Conservation (phyloP, 1,139 yeast species). For the Suhomyces bokatorum region DNA sequence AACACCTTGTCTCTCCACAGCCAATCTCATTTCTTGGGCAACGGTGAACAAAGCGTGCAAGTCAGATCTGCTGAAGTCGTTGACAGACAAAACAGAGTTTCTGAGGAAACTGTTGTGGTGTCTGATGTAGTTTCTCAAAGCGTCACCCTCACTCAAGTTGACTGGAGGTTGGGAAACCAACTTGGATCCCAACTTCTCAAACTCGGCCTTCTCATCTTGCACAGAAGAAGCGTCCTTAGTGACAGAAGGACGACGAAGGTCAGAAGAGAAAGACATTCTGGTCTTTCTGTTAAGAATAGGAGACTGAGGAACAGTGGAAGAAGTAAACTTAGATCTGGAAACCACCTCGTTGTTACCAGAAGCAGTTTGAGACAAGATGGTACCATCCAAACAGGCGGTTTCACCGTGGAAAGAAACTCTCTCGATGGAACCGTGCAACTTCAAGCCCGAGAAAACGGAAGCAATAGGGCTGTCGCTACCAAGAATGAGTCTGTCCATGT, state of each 20-base stretch:
- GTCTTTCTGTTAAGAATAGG: constrained; percentile 44
- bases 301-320: constrained; percentile 43
- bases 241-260: constrained; percentile 47
- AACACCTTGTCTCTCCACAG: constrained; percentile 95
- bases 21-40: constrained; percentile 97
- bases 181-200: constrained; percentile 64
- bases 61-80: constrained; percentile 82
- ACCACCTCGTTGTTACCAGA: constrained; percentile 58
- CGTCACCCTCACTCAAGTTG: constrained; percentile 73
- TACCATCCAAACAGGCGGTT: constrained; percentile 84
- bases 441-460: constrained; percentile 28
- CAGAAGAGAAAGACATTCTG: constrained; percentile 49
- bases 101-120: constrained; percentile 85
- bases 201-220: constrained; percentile 34
- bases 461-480: constrained; percentile 43
- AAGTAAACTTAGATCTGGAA: constrained; percentile 42
- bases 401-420: constrained; percentile 79
- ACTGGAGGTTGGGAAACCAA: constrained; percentile 73
- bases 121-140: constrained; percentile 74
- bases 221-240: constrained; percentile 33
- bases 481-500: constrained; percentile 65
- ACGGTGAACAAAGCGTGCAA: constrained; percentile 91
- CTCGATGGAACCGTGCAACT: constrained; percentile 78
- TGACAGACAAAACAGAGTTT: constrained; percentile 83
- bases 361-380: constrained; percentile 56